Evolutionary conservation across 202 grass and related monocot genomes (phyloP), one percentile per base, ranked within the genome.

Genomic region (Saccharum hybrid): DNA sequence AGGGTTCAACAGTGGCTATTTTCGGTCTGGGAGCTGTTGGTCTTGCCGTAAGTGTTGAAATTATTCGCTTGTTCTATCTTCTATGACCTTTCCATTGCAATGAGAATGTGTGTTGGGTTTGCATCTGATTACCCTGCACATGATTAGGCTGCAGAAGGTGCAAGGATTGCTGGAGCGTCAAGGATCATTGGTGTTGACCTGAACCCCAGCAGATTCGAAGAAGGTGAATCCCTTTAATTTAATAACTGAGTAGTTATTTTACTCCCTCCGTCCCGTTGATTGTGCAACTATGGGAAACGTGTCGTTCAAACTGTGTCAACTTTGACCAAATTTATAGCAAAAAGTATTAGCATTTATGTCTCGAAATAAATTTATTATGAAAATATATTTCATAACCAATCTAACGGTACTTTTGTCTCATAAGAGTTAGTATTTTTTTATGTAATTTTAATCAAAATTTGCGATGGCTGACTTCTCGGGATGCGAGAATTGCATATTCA

Each of bases 1-100:
- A 93, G 71, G 96, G 92, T 64, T 94, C 92, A 2, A 90, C 85
- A 6, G 92, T 98, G 42, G 95, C 95, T 10, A 82, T 98, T 64
- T 98, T 98, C 0, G 95, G 95, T 14, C 80, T 98, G 21, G 95
- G 95, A 76, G 92, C 92, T 52, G 95, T 98, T 36, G 95, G 95
- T 75, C 90, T 98, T 85, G 88, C 92, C 30, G 92, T 95, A 76
- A 83, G 78, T 84, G 45, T 30, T 77, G 26, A 67, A 41, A 38
- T 8, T 19, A 18, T 57, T 40, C 36, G 1, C 0, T 59, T 73
- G 18, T 61, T 70, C n/a, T 77, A 37, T 37, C 36, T 37, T 37
- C 5, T 7, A 37, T 36, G 30, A 16, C 63, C 45, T 66, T 36
- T 62, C 52, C 10, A 74, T 39, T 16, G 26, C 12, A 1, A 15